Base-by-base conservation (phyloP, 2,329 filamentous ascomycete genomes). In the Diplodia seriata region DNA sequence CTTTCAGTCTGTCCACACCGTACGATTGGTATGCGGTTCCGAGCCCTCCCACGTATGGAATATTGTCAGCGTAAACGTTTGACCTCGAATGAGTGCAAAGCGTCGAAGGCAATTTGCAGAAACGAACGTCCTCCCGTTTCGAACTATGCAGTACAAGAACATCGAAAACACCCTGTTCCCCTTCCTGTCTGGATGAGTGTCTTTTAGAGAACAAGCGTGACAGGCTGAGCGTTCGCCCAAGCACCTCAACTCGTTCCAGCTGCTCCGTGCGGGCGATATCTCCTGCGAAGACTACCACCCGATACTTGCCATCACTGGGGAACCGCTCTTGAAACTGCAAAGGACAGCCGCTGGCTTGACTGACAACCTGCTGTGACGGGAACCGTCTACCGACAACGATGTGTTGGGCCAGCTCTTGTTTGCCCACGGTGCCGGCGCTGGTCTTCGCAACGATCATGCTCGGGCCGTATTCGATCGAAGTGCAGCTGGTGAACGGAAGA, bases 231-330 rank as follows among this genome's bases (percentile, higher is more conserved):
- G 72, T 76, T 1, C 78, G 73, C 51, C 86, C 87, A 26, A 90
- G 81, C 0, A 61, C 72, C 33, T 84, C 74, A 4, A 87, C 77
- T 2, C 82, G 80, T 0, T 75, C 70, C 67, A 81, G 81, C 68
- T 87, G 85, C 0, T 68, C 65, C 0, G 77, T 15, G 0, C 79
- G 70, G 2, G 80, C 76, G 2, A 91, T 77, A 69, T 89, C 80
- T 0, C 89, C 89, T 0, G 87, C 83, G 70, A 92, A 91, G 1
- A 91, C 77, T 0, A 90, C 76, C 29, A 90, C 73, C 8, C 87
- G 79, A 75, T 86, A 89, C 0, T 84, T 80, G 1, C 87, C 87
- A 71, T 88, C 84, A n/a, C 81, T 83, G 49, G 79, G 82, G 23
- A 90, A 79, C 9, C 79, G 78, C 68, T 86, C 80, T 57, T 89